These are phyloP conservation scores for Colletotrichum sublineola DNA, from an alignment of 2,329 filamentous ascomycete species.

Conservation along the genomic window DNA sequence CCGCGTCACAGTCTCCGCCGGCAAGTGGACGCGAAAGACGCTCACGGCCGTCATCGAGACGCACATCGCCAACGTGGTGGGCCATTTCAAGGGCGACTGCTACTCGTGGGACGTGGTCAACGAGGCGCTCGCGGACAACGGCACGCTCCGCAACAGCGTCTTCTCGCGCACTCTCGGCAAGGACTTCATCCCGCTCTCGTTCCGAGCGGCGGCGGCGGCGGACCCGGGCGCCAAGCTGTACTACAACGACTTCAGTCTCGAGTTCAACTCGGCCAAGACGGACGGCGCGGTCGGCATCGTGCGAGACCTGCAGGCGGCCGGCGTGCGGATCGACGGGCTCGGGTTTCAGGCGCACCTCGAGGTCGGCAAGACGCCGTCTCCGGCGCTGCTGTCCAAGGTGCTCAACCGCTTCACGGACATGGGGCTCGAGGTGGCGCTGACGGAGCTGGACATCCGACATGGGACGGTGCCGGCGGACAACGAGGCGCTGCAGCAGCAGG, in stretches of 20 bases:
- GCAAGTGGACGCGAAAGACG: constrained; percentile 68
- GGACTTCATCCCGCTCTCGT: constrained; percentile 66
- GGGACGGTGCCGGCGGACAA: constrained; percentile 69
- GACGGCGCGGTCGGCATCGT: constrained; percentile 70
- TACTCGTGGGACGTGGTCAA: constrained; percentile 67
- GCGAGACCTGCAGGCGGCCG: constrained; percentile 71
- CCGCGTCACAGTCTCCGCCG: constrained; percentile 63
- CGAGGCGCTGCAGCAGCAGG: constrained; percentile 65
- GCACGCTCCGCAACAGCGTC: constrained; percentile 60
- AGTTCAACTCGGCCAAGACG: constrained; percentile 37
- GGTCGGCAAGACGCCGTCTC: constrained; percentile 58
- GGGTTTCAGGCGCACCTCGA: constrained; percentile 68
- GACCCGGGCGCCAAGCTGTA: constrained; percentile 67
- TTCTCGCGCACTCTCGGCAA: constrained; percentile 66
- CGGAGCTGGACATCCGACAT: constrained; percentile 76
- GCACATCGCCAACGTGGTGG: constrained; percentile 62
- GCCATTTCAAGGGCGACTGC: constrained; percentile 60
- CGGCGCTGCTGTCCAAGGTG: constrained; percentile 62
- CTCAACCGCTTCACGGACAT: constrained; percentile 64
- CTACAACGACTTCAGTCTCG: constrained; percentile 70
- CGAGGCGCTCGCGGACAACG: constrained; percentile 68
- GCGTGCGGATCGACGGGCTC: constrained; percentile 75
- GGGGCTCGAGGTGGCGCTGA: constrained; percentile 71
- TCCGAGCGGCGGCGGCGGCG: constrained; percentile 61
- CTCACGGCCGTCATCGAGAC: constrained; percentile 59